Percentiles rank a stretch among this genome's conserved stretches.
Evolutionary conservation across 345 rosid genomes (phyloP).

Genomic region (Camelina laxa): DNA sequence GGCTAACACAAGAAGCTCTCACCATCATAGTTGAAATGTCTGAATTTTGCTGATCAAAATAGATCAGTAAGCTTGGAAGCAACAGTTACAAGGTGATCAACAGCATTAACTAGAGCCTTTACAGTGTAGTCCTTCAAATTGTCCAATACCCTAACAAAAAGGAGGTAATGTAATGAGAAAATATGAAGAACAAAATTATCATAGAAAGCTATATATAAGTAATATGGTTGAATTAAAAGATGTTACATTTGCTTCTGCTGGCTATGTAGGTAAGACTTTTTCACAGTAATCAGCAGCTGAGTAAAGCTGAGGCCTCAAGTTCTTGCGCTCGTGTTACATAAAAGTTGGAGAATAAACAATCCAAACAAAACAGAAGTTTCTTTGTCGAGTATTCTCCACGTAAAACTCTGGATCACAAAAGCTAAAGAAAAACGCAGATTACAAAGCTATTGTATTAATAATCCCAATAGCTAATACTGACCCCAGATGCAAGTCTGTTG

Average conservation of each 20-base stretch:
- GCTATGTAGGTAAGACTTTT: slow-evolving; percentile 89
- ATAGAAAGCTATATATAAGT: slow-evolving; percentile 7
- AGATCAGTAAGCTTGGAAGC: slow-evolving; percentile 93
- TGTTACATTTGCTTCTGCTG: slow-evolving; percentile 97
- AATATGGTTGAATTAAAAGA: too few species aligned
- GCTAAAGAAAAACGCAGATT: slow-evolving; percentile 8
- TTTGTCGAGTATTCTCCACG: neutral
- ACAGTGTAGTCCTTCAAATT: slow-evolving; percentile 95
- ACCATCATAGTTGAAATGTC: slow-evolving; percentile 76
- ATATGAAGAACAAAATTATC: neutral
- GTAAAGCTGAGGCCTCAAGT: slow-evolving; percentile 91
- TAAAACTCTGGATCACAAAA: slow-evolving; percentile 7
- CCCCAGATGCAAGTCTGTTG: neutral
- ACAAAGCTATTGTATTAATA: neutral
- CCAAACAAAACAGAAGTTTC: slow-evolving; percentile 6
- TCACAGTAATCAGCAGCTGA: slow-evolving; percentile 99
- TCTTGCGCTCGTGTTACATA: slow-evolving; percentile 80
- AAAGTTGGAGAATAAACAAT: neutral
- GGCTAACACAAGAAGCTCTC: slow-evolving; percentile 73
- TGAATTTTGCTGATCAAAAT: slow-evolving; percentile 81
- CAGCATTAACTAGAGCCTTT: slow-evolving; percentile 92
- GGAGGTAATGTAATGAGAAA: neutral
- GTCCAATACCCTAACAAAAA: slow-evolving; percentile 77
- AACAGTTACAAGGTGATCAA: slow-evolving; percentile 97
- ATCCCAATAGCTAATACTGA: neutral